phyloP scores from a whole-genome alignment of 805 yeast genomes.

The Wickerhamomyces queroliae region DNA sequence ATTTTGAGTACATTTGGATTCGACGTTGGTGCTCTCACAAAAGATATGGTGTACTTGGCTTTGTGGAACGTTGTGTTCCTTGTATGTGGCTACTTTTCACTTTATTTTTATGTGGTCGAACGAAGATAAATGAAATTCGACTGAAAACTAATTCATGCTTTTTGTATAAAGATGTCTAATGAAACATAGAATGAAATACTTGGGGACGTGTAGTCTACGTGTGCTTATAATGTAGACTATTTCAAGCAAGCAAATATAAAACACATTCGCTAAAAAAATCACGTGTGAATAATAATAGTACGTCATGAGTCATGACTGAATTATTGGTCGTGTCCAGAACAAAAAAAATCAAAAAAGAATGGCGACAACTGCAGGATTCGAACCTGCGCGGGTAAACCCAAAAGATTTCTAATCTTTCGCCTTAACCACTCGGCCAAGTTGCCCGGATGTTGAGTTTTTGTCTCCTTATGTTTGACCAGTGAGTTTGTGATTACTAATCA shows the following conservation, averaged over 20 bases:
- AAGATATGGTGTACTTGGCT: constrained; percentile 57
- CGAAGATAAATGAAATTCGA: constrained; percentile 28
- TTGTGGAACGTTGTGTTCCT: constrained; percentile 56
- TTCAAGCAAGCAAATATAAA: not conserved
- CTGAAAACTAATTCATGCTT: not conserved
- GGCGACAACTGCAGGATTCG: constrained; percentile 72
- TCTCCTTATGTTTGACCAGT: not conserved
- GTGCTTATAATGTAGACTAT: too few species aligned
- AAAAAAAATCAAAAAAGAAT: too few species aligned
- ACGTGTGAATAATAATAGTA: too few species aligned
- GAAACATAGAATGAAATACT: too few species aligned
- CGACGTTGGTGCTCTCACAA: constrained; percentile 66
- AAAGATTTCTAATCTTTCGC: constrained; percentile 59
- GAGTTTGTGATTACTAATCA: too few species aligned
- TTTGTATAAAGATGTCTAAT: too few species aligned
- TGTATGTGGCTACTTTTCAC: constrained; percentile 65
- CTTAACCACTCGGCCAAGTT: constrained; percentile 63
- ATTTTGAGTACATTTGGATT: constrained; percentile 94
- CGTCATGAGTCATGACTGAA: too few species aligned
- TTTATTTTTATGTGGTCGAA: constrained; percentile 73
- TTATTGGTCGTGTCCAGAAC: too few species aligned
- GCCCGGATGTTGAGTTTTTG: constrained; percentile 16
- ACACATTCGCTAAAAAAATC: too few species aligned
- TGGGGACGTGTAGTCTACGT: not conserved
- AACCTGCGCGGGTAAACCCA: constrained; percentile 61